phyloP scores from a whole-genome alignment of 108 stramenopile species.

The Cyclotella kingstonii region DNA sequence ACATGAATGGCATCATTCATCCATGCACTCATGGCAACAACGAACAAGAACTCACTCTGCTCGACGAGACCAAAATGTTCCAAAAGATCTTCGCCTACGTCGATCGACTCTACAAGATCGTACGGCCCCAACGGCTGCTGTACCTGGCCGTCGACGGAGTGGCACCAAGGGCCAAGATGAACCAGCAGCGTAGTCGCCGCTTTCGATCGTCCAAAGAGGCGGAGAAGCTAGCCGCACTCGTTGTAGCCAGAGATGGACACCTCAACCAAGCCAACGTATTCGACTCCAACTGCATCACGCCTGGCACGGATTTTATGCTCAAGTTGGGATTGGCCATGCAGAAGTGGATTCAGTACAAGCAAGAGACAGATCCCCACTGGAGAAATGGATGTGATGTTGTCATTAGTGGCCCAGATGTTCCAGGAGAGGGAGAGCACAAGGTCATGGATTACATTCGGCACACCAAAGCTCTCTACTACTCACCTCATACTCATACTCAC shows the following conservation, averaged over 20 bases:
- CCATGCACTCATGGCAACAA: constrained; percentile 94
- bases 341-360: constrained; percentile 92
- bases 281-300: constrained; percentile 99
- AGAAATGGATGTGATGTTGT: constrained; percentile 85
- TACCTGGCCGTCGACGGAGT: constrained; percentile 98
- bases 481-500: constrained; percentile 40
- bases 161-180: constrained; percentile 99
- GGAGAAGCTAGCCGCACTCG: constrained; percentile 78
- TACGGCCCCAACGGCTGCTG: constrained; percentile 79
- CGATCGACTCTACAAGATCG: constrained; percentile 94
- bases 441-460: constrained; percentile 95
- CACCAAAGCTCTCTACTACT: constrained; percentile 47
- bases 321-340: constrained; percentile 87
- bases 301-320: constrained; percentile 98
- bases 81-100: constrained; percentile 95
- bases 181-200: constrained; percentile 98
- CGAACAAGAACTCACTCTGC: constrained; percentile 77
- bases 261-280: constrained; percentile 70
- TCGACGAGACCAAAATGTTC: constrained; percentile 97
- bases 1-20: constrained; percentile 99
- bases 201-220: constrained; percentile 94
- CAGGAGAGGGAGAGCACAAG: constrained; percentile 98
- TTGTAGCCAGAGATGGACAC: constrained; percentile 76
- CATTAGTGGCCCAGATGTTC: constrained; percentile 96
- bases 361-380: constrained; percentile 94